phyloP scores from a whole-genome alignment of 2,329 filamentous ascomycete species.

The Chaetomium sp. region DNA sequence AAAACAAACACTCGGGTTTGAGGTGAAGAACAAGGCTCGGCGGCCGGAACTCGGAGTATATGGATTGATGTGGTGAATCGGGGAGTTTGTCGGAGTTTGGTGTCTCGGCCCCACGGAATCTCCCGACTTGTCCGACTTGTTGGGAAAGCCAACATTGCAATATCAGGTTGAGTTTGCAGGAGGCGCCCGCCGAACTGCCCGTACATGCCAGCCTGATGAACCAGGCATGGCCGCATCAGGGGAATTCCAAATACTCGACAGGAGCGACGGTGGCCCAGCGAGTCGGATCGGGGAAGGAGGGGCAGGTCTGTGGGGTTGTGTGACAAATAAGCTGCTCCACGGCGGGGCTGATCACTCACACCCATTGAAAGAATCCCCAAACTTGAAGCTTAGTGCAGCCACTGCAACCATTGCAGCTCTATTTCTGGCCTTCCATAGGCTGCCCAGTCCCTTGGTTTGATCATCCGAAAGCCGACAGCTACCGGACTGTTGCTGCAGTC shows the following conservation, averaged over 20 bases:
- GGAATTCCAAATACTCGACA: conserved; percentile 25
- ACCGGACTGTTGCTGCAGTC: neutral
- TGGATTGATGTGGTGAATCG: neutral
- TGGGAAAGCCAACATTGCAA: neutral
- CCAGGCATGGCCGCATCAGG: conserved; percentile 1
- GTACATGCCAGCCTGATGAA: neutral
- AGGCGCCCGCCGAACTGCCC: neutral
- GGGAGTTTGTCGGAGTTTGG: conserved; percentile 5
- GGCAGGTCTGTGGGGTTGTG: conserved; percentile 13
- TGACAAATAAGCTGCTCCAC: conserved; percentile 18
- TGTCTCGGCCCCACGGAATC: neutral
- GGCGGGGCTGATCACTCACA: conserved; percentile 2
- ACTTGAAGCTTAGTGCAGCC: neutral
- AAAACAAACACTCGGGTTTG: neutral
- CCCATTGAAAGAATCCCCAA: neutral
- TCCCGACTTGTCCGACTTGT: neutral
- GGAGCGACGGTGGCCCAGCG: neutral
- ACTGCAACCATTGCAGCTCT: neutral
- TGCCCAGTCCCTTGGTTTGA: neutral
- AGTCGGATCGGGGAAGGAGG: neutral
- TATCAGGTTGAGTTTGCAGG: no score
- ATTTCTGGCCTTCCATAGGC: neutral
- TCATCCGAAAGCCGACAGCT: conserved; percentile 10
- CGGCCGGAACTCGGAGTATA: neutral
- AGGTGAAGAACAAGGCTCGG: neutral